Evolutionary conservation across 2,329 filamentous ascomycete genomes (phyloP).

Genomic region (Trematosphaeria pertusa): DNA sequence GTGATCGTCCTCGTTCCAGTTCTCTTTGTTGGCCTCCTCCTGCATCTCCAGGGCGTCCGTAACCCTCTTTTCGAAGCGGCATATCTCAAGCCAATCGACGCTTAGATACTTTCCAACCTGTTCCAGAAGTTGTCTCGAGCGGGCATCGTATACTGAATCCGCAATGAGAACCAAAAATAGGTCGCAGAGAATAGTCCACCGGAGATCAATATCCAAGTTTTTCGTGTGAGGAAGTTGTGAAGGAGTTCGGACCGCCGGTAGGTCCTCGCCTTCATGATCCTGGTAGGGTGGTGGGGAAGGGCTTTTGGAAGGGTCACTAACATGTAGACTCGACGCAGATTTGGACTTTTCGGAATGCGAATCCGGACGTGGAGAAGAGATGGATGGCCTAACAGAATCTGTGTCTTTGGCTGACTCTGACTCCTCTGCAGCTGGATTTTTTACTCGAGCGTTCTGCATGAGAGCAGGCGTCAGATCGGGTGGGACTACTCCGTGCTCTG

Average conservation of each 20-base stretch:
- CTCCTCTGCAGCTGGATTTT: conserved; percentile 80
- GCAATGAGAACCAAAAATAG: conserved; percentile 94
- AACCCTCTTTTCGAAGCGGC: conserved; percentile 94
- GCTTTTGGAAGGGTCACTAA: conserved; percentile 51
- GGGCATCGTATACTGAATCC: conserved; percentile 91
- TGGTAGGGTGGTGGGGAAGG: conserved; percentile 63
- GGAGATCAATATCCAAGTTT: conserved; percentile 92
- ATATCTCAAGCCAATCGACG: conserved; percentile 90
- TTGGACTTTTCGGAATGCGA: conserved; percentile 25
- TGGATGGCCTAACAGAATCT: conserved; percentile 42
- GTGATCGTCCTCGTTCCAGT: conserved; percentile 96
- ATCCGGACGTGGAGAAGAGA: conserved; percentile 42
- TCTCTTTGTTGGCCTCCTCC: conserved; percentile 90
- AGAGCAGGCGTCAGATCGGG: conserved; percentile 82
- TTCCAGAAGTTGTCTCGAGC: conserved; percentile 85
- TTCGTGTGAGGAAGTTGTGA: conserved; percentile 81
- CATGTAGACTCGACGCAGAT: conserved; percentile 39
- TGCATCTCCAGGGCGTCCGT: conserved; percentile 98
- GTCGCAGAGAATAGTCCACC: conserved; percentile 97
- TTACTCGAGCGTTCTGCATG: conserved; percentile 90
- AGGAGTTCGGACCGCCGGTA: conserved; percentile 81
- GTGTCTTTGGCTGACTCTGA: conserved; percentile 8
- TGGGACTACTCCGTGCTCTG: conserved; percentile 87
- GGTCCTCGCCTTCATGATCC: conserved; percentile 70
- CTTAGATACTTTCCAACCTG: conserved; percentile 80